Conservation (phyloP, 768 basidiomycete species). For the Ramaria sp. region DNA sequence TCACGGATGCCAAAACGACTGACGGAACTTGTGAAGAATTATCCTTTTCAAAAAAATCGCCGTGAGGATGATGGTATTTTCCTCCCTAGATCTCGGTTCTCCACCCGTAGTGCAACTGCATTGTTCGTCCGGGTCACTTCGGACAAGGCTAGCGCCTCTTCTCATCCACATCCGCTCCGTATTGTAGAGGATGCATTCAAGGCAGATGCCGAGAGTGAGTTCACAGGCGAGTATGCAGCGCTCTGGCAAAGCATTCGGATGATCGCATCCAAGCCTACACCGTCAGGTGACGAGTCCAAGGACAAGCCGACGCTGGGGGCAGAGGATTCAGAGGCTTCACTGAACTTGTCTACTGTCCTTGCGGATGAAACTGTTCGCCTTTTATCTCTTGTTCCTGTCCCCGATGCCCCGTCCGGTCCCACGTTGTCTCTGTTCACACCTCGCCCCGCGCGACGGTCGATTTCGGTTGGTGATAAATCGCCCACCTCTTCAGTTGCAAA, state of each 20-base stretch:
- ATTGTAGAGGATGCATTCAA: conserved; percentile 58
- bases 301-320: conserved; percentile 14
- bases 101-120: conserved; percentile 53
- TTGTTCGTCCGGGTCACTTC: conserved; percentile 59
- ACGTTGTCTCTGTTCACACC: neutral
- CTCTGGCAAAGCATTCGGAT: conserved; percentile 49
- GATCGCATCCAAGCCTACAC: conserved; percentile 24
- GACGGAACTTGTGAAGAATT: conserved; percentile 55
- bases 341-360: too few species aligned
- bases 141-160: conserved; percentile 27
- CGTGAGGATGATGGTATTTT: conserved; percentile 29
- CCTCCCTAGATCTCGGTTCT: conserved; percentile 54
- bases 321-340: conserved; percentile 3
- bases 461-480: neutral
- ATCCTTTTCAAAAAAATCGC: conserved; percentile 39
- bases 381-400: neutral
- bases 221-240: conserved; percentile 24
- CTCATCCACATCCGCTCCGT: conserved; percentile 37
- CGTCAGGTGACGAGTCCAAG: conserved; percentile 18
- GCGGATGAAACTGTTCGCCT: too few species aligned
- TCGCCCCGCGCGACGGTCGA: neutral
- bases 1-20: conserved; percentile 60
- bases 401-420: neutral
- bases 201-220: conserved; percentile 20
- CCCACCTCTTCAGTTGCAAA: neutral